Base-by-base conservation (phyloP, 2,329 filamentous ascomycete genomes). In the Botrytis fragariae region DNA sequence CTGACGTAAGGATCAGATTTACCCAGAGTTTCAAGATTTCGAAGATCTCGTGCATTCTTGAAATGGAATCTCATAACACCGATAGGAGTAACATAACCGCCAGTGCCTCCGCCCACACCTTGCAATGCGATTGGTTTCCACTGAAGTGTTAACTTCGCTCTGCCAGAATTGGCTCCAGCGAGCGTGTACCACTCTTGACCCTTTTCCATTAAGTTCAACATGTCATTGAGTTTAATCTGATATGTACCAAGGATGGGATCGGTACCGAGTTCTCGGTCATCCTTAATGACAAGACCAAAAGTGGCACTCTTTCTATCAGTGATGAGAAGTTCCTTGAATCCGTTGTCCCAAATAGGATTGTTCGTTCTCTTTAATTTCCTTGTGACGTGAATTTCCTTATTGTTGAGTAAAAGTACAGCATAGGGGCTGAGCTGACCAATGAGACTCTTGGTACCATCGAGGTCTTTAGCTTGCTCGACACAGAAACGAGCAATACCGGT, bases 161-260 rank as follows among this genome's bases (percentile, higher is more conserved):
- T 92, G 44, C 96, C 96, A 35, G 90, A 91, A 80, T 94, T 93
- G 70, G 89, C 91, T 14, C 93, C 93, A 62, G 92, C 87, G 42
- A 99, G 87, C 75, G 95, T 93, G 85, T 95, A 99, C 96, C 96
- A 99, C 78, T 98, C 94, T 79, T 97, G 93, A 60, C 96, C 95
- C 83, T 97, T 96, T 64, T 91, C 91, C 89, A 93, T 97, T 81
- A 95, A 88, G 72, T 95, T 93, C 39, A 98, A 84, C 89, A 99
- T 92, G 79, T 98, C 95, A 76, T 97, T 93, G 39, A 99, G 86
- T 83, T 95, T 97, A 83, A 99, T 97, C 82, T 98, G 94, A 82
- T 98, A 98, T 39, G 91, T 95, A 74, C 95, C 96, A 35, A 99
- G 85, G 48, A 95, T 88, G 67, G 94, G 94, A 81, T 99, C 95